These are phyloP conservation scores for Aegilops tauschii DNA, from an alignment of 176 grass and related monocot genomes.

Conservation along the genomic window DNA sequence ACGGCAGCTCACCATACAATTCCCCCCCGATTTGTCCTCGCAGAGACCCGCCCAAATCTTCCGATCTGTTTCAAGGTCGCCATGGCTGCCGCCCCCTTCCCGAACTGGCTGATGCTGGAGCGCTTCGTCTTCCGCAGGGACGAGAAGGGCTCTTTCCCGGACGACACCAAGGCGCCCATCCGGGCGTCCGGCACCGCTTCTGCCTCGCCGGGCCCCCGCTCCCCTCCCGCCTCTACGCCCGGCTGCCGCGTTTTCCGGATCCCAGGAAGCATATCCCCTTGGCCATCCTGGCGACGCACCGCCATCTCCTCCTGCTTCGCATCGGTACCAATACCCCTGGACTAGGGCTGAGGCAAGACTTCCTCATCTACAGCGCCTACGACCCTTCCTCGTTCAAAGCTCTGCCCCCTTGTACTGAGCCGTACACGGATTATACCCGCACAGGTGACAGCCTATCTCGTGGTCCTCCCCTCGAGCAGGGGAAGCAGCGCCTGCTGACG, in stretches of 20 bases:
- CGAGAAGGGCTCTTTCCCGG: not conserved
- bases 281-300: not conserved
- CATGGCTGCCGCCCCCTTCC: not conserved
- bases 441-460: not conserved
- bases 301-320: not conserved
- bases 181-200: not conserved
- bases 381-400: not conserved
- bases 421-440: not conserved
- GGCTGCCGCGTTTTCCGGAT: not conserved
- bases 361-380: not conserved
- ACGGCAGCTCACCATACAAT: not conserved
- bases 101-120: constrained; percentile 8
- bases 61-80: not conserved
- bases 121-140: not conserved
- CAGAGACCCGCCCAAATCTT: not conserved
- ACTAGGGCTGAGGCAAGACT: not conserved
- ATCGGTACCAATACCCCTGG: not conserved
- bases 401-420: not conserved
- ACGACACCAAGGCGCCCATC: not conserved
- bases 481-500: not conserved
- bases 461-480: not conserved
- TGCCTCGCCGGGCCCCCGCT: not conserved
- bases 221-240: not conserved
- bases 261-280: not conserved
- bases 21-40: not conserved